Evolutionary conservation across 1,284 basidiomycete species (phyloP).

Genomic region (Naganishia sp.): DNA sequence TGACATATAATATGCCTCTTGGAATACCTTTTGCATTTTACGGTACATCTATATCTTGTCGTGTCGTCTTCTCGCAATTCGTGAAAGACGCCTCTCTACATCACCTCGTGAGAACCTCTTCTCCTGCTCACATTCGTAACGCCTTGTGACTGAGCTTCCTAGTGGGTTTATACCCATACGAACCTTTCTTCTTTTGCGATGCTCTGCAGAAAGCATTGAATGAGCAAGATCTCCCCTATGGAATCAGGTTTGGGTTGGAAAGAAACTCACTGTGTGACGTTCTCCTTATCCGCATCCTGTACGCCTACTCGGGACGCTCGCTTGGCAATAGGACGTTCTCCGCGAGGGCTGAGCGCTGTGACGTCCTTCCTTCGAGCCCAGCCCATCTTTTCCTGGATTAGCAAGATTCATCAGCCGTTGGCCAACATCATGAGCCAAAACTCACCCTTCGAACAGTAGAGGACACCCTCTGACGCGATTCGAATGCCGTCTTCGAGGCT

Average conservation of each 20-base stretch:
- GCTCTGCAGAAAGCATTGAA: not conserved
- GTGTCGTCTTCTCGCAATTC: too few species aligned
- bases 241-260: too few species aligned
- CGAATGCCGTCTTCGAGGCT: not conserved
- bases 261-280: conserved; percentile 2
- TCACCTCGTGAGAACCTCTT: too few species aligned
- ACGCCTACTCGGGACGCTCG: not conserved
- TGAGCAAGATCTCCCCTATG: not conserved
- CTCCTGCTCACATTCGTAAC: not conserved
- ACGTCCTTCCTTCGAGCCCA: conserved; percentile 22
- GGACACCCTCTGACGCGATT: conserved; percentile 1
- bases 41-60: too few species aligned
- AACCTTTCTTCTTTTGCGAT: not conserved
- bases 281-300: conserved; percentile 10
- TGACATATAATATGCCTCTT: conserved; percentile 5
- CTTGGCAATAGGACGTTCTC: not conserved
- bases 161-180: not conserved
- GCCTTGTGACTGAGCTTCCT: conserved; percentile 13
- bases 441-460: conserved; percentile 29
- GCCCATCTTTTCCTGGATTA: conserved; percentile 25
- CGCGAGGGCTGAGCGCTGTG: not conserved
- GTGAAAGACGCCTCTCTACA: too few species aligned
- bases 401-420: not conserved
- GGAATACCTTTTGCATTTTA: not conserved
- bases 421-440: not conserved